These are phyloP conservation scores for Trametes polyzona DNA, from an alignment of 1,284 basidiomycete genomes.

Conservation along the genomic window DNA sequence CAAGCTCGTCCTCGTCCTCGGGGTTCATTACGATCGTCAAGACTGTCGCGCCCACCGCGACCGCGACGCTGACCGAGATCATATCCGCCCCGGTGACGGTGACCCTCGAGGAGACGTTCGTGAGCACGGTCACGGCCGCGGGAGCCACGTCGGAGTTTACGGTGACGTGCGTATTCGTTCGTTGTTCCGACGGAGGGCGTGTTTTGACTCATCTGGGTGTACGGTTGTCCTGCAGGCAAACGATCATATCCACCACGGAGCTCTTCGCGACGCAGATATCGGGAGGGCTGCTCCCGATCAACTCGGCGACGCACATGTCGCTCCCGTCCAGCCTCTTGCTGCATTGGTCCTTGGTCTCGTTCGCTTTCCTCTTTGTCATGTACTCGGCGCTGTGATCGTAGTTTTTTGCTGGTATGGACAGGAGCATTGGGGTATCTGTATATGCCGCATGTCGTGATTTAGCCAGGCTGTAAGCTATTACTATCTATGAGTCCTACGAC, in stretches of 20 bases:
- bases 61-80: slow-evolving; percentile 29
- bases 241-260: slow-evolving; percentile 29
- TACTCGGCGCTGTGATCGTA: not conserved
- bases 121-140: slow-evolving; percentile 30
- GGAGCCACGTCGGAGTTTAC: slow-evolving; percentile 30
- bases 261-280: slow-evolving; percentile 19
- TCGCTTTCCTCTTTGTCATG: slow-evolving; percentile 7
- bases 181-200: not conserved
- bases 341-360: slow-evolving; percentile 4
- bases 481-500: slow-evolving; percentile 1
- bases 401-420: not conserved
- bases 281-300: slow-evolving; percentile 35
- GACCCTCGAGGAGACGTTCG: slow-evolving; percentile 34
- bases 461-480: slow-evolving; percentile 2
- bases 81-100: slow-evolving; percentile 33
- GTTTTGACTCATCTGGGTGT: not conserved
- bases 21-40: slow-evolving; percentile 23
- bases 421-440: not conserved
- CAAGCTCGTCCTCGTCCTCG: not conserved
- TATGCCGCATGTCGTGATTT: too few relatives aligned
- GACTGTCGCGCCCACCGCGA: slow-evolving; percentile 27
- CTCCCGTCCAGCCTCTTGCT: not conserved
- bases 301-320: slow-evolving; percentile 16
- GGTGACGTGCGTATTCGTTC: slow-evolving; percentile 27
- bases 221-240: slow-evolving; percentile 20